Evolutionary conservation across 2,329 filamentous ascomycete species (phyloP), one percentile per base, ranked within the genome.

Genomic region (Scedosporium minutisporum): DNA sequence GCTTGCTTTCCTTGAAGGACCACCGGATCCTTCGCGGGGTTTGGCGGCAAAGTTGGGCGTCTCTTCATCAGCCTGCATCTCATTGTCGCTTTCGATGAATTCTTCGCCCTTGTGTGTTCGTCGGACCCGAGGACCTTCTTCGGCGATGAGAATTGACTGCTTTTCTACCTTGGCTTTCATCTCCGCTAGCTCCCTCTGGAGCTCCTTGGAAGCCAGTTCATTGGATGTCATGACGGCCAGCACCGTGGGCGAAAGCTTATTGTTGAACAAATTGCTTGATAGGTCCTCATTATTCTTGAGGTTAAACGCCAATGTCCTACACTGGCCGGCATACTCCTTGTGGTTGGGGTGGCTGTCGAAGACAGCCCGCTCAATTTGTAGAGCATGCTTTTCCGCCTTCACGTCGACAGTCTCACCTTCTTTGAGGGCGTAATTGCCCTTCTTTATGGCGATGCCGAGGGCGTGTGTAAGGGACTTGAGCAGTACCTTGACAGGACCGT

Each of bases 61-160:
- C 7, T 38, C 51, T 33, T 60, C 55, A 42, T 70, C 72, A 2
- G 63, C 59, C 18, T 66, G 64, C n/a, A 74, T 64, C 44, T 75
- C 72, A n/a, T 76, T 80, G 41, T 96, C 91, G 57, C 89, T 86
- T 65, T 93, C 92, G 16, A 97, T 82, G 16, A 96, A 75, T 71
- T 97, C 95, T 64, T 97, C 93, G 12, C 95, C 95, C 74, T 97
- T 97, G 77, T 97, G 93, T 2, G 93, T 97, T 67, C 90, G 87
- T 69, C 92, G 85, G 63, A 97, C 87, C 3, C 92, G 86, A 3
- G 93, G 91, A 58, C 85, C 82, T 18, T 89, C 86, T 21, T 90
- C 85, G 14, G 91, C 84, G 64, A 93, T 87, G 41, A 96, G 82
- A 57, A 95, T 93, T 57, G 93, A 90, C 72, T 93, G 90, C 69